These are phyloP conservation scores for Sugiyamaella novakii DNA, from an alignment of 1,139 yeast species.

Conservation along the genomic window DNA sequence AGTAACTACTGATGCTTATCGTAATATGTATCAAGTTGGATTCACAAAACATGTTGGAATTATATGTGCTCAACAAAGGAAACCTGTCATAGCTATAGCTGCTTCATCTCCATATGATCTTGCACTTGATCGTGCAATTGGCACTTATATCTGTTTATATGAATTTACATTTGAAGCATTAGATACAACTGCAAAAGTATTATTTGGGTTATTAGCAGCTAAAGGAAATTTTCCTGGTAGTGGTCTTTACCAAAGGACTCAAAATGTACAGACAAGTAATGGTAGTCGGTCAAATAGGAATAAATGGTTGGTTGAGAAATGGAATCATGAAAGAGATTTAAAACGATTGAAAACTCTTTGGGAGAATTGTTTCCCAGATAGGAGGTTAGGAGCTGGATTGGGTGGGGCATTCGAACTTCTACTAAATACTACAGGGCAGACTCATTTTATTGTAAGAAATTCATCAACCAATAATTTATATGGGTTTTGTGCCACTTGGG, in stretches of 20 bases:
- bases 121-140: conserved; percentile 55
- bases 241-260: conserved; percentile 38
- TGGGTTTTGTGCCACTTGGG: conserved; percentile 64
- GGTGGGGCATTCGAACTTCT: conserved; percentile 34
- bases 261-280: conserved; percentile 21
- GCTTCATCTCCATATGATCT: conserved; percentile 68
- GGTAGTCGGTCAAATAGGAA: conserved; percentile 28
- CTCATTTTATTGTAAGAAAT: conserved; percentile 63
- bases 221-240: conserved; percentile 61
- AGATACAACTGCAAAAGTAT: conserved; percentile 52
- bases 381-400: conserved; percentile 34
- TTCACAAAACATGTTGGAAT: conserved; percentile 61
- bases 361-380: conserved; percentile 40
- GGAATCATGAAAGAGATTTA: conserved; percentile 56
- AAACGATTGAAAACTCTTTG: conserved; percentile 50
- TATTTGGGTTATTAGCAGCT: conserved; percentile 58
- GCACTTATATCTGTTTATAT: conserved; percentile 63
- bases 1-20: conserved; percentile 62
- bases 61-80: conserved; percentile 56
- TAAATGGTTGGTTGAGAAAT: conserved; percentile 66
- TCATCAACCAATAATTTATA: conserved; percentile 58
- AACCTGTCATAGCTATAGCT: conserved; percentile 62
- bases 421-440: conserved; percentile 24
- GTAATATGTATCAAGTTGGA: conserved; percentile 69
- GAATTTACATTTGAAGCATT: conserved; percentile 60